Evolutionary conservation across 2,329 filamentous ascomycete genomes (phyloP).

Genomic region (Sarocladium kiliense): DNA sequence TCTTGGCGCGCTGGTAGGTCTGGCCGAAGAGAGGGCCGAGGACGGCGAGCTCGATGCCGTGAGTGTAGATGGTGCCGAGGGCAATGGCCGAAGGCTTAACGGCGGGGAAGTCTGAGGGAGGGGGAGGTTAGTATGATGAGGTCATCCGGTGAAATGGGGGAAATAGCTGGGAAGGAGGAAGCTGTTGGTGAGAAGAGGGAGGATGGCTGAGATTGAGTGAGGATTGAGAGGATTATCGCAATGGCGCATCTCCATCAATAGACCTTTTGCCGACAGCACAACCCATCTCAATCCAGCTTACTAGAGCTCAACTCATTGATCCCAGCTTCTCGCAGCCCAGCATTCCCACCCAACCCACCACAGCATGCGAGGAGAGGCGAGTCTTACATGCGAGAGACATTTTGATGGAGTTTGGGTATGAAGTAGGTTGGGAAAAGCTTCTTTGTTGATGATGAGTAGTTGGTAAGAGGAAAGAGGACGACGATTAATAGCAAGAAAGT

Average conservation of each 20-base stretch:
- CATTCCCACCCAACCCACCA: too few species aligned
- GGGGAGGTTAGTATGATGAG: slow-evolving; percentile 11
- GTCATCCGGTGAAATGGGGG: background rate
- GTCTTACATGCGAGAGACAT: slow-evolving; percentile 12
- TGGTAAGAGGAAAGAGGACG: background rate
- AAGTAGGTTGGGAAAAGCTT: background rate
- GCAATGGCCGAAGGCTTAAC: slow-evolving; percentile 99
- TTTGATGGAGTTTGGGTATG: background rate
- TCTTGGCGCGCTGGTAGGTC: slow-evolving; percentile 88
- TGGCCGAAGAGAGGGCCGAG: slow-evolving; percentile 88
- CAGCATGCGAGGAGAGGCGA: background rate
- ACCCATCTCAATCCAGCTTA: too few species aligned
- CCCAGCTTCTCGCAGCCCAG: too few species aligned
- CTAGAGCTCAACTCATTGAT: background rate
- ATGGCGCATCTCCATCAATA: background rate
- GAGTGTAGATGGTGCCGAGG: slow-evolving; percentile 92
- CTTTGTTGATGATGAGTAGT: background rate
- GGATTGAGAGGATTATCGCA: too few species aligned
- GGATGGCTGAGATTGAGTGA: background rate
- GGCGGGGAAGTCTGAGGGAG: slow-evolving; percentile 50
- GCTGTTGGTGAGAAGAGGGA: background rate
- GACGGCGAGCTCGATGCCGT: slow-evolving; percentile 82
- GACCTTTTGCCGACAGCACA: background rate
- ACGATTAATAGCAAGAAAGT: background rate
- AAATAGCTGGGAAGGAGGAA: background rate